Conservation (phyloP, 2,329 filamentous ascomycete genomes). For the Alternaria triticina region DNA sequence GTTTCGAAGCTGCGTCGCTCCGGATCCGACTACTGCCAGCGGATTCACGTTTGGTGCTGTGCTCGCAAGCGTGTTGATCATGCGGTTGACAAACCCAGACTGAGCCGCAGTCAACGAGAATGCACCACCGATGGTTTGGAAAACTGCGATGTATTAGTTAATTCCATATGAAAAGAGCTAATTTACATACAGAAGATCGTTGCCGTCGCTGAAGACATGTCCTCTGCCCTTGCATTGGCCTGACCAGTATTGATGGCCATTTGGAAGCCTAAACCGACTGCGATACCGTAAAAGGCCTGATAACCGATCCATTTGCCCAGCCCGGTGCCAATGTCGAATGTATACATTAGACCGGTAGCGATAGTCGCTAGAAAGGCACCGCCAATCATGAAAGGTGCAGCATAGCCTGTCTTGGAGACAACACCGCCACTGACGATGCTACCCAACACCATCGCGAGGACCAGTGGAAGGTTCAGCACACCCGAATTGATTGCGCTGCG, state of each 20-base stretch:
- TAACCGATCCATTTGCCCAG: conserved; percentile 55
- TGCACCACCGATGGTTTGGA: conserved; percentile 50
- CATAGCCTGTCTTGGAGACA: conserved; percentile 40
- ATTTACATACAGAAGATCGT: conserved; percentile 38
- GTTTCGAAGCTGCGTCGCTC: conserved; percentile 49
- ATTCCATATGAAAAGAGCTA: not conserved
- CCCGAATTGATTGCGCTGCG: conserved; percentile 48
- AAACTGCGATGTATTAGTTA: conserved; percentile 26
- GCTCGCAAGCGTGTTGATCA: conserved; percentile 37
- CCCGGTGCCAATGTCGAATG: conserved; percentile 44
- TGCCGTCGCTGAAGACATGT: conserved; percentile 47
- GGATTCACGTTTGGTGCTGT: conserved; percentile 35
- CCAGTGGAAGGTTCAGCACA: conserved; percentile 52
- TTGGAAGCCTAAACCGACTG: conserved; percentile 32
- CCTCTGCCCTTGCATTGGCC: conserved; percentile 36
- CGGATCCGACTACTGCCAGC: conserved; percentile 43
- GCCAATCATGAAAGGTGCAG: conserved; percentile 40
- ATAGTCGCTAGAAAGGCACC: conserved; percentile 41
- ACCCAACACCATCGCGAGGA: conserved; percentile 40
- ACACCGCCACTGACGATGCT: conserved; percentile 1
- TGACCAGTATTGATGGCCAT: conserved; percentile 48
- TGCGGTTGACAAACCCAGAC: conserved; percentile 49
- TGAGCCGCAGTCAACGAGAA: conserved; percentile 51
- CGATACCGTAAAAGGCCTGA: conserved; percentile 53
- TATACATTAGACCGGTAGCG: conserved; percentile 52